A percentile compares a stretch with the other conserved stretches of the same genome.
phyloP scores from a whole-genome alignment of 1,284 basidiomycete species.

The Austroboletus niveus region DNA sequence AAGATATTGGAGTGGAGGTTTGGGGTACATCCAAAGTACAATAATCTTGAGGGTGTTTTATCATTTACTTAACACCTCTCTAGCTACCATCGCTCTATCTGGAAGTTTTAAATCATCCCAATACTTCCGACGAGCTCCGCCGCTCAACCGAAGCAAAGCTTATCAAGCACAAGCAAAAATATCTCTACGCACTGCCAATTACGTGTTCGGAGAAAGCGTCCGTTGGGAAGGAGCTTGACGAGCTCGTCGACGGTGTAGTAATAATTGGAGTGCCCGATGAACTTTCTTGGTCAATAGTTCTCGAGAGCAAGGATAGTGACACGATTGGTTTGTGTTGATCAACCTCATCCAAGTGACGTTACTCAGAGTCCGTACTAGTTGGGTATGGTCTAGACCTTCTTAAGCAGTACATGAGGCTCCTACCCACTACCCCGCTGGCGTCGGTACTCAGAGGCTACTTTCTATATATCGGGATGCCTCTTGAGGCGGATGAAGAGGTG shows the following conservation, averaged over 20 bases:
- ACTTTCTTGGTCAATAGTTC: constrained; percentile 73
- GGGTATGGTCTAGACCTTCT: constrained; percentile 66
- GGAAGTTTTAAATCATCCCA: constrained; percentile 75
- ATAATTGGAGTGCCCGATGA: constrained; percentile 75
- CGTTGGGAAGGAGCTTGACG: constrained; percentile 62
- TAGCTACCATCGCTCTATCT: constrained; percentile 71
- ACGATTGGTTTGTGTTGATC: constrained; percentile 53
- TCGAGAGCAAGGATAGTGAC: constrained; percentile 78
- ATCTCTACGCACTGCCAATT: constrained; percentile 56
- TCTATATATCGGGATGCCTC: constrained; percentile 52
- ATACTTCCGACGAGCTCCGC: constrained; percentile 70
- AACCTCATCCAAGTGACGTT: background rate
- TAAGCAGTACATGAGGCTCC: constrained; percentile 64
- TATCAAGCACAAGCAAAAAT: constrained; percentile 57
- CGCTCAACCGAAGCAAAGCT: constrained; percentile 70
- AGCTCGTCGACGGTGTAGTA: constrained; percentile 70
- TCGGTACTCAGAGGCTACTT: constrained; percentile 71
- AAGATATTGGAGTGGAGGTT: constrained; percentile 65
- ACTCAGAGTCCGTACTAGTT: constrained; percentile 37
- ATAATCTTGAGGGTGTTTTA: background rate
- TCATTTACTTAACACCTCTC: constrained; percentile 2
- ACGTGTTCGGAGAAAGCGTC: constrained; percentile 46
- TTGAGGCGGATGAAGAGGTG: constrained; percentile 46
- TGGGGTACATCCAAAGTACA: constrained; percentile 58
- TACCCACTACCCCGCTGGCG: constrained; percentile 61